Evolutionary conservation across 2,329 filamentous ascomycete species (phyloP).

Genomic region (Beauveria asiatica): DNA sequence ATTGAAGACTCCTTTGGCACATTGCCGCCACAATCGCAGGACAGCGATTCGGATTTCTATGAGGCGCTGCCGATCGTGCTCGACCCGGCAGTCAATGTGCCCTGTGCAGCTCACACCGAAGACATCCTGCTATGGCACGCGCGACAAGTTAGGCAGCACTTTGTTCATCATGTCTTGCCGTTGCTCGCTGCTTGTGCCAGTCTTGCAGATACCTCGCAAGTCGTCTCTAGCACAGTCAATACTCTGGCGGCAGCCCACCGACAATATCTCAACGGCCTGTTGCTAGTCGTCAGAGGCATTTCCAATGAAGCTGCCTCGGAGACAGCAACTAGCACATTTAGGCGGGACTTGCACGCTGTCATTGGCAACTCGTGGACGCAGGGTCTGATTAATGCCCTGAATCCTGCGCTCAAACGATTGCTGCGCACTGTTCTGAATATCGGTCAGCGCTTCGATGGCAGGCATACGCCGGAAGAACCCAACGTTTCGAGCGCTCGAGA

Average conservation of each 20-base stretch:
- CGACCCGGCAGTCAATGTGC: constrained; percentile 36
- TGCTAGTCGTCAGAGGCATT: constrained; percentile 41
- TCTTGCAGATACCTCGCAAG: constrained; percentile 34
- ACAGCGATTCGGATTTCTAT: constrained; percentile 37
- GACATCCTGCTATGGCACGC: constrained; percentile 53
- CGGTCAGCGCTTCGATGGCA: constrained; percentile 12
- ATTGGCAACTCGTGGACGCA: constrained; percentile 54
- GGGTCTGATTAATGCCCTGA: constrained; percentile 45
- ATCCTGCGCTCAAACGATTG: constrained; percentile 44
- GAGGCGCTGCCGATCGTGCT: constrained; percentile 47
- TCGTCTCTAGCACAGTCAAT: constrained; percentile 44
- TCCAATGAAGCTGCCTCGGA: constrained; percentile 27
- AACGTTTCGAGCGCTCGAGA: constrained; percentile 33
- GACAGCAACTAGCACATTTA: constrained; percentile 41
- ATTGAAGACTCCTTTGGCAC: constrained; percentile 46
- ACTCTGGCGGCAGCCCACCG: constrained; percentile 52
- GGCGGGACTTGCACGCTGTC: constrained; percentile 53
- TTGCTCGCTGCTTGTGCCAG: constrained; percentile 40
- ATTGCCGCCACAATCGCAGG: constrained; percentile 34
- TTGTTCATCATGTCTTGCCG: constrained; percentile 50
- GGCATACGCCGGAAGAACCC: constrained; percentile 18
- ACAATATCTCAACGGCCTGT: constrained; percentile 47
- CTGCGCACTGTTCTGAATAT: constrained; percentile 39
- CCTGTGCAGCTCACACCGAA: constrained; percentile 43
- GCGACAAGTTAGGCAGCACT: constrained; percentile 52